Percentiles rank a stretch among this genome's conserved stretches.
Evolutionary conservation across 495 filamentous ascomycete species (phyloP).

Genomic region (Xylaria nigripes): DNA sequence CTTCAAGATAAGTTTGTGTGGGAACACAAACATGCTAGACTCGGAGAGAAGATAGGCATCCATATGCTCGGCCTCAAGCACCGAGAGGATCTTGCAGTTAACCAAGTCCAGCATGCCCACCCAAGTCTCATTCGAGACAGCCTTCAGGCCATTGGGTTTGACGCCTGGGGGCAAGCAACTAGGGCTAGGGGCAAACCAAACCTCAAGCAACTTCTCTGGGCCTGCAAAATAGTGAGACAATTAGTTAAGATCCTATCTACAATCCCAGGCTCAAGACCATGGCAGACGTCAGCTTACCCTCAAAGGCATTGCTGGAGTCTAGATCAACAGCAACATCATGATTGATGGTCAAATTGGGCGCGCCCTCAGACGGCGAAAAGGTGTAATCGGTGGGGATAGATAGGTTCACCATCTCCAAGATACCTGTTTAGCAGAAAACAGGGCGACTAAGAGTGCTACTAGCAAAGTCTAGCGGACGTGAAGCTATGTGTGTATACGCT

Average conservation of each 20-base stretch:
- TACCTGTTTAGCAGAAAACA: slow-evolving; percentile 15
- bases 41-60: slow-evolving; percentile 97
- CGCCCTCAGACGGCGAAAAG: slow-evolving; percentile 69
- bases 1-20: slow-evolving; percentile 97
- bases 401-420: slow-evolving; percentile 70
- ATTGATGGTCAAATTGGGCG: slow-evolving; percentile 90
- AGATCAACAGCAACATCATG: slow-evolving; percentile 89
- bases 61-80: slow-evolving; percentile 88
- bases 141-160: slow-evolving; percentile 73
- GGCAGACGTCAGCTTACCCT: slow-evolving; percentile 49
- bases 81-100: slow-evolving; percentile 95
- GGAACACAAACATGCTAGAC: slow-evolving; percentile 99
- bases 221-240: slow-evolving; percentile 37
- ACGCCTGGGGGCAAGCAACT: slow-evolving; percentile 60
- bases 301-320: slow-evolving; percentile 94
- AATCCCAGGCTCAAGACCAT: no score
- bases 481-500: slow-evolving; percentile 13
- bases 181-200: slow-evolving; percentile 89
- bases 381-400: slow-evolving; percentile 72
- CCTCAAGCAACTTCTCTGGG: slow-evolving; percentile 96
- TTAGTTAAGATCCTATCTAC: not conserved
- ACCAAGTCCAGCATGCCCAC: slow-evolving; percentile 95
- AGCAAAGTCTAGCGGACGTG: not conserved
- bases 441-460: not conserved
- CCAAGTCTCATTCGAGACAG: slow-evolving; percentile 76